Evolutionary conservation across 345 rosid species (phyloP).

Genomic region (Eucalyptus curtisii): DNA sequence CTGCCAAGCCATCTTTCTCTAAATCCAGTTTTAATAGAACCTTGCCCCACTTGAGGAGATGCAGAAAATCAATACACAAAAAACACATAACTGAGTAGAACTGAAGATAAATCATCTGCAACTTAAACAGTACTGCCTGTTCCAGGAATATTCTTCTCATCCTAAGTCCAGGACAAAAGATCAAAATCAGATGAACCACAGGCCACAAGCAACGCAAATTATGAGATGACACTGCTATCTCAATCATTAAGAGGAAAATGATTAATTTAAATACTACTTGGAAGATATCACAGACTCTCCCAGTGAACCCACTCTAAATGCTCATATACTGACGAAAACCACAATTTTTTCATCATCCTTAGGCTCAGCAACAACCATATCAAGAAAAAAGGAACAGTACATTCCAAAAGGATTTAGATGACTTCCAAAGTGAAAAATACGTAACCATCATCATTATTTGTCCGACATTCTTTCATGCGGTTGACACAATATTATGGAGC

Average conservation of each 20-base stretch:
- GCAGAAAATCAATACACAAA: not conserved
- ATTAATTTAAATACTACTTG: not conserved
- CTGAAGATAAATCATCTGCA: not conserved
- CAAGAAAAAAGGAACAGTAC: not conserved
- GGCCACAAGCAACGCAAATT: not conserved
- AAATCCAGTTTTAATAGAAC: not conserved
- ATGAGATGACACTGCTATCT: not conserved
- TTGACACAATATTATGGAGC: not conserved
- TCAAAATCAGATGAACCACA: not conserved
- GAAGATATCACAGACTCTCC: not conserved
- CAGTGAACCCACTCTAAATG: not conserved
- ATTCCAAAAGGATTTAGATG: not conserved
- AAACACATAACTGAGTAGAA: not conserved
- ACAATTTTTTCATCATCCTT: not conserved
- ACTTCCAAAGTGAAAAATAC: not conserved
- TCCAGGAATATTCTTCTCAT: not conserved
- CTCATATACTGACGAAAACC: not conserved
- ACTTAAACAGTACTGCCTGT: not conserved
- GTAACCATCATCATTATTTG: not conserved
- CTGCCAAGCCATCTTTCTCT: not conserved
- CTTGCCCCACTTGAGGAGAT: not conserved
- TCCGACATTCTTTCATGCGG: not conserved
- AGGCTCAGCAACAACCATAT: not conserved
- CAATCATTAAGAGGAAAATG: not conserved
- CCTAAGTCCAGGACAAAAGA: not conserved